These are phyloP conservation scores for Torulaspora quercuum DNA, from an alignment of 805 yeast species.

Conservation along the genomic window DNA sequence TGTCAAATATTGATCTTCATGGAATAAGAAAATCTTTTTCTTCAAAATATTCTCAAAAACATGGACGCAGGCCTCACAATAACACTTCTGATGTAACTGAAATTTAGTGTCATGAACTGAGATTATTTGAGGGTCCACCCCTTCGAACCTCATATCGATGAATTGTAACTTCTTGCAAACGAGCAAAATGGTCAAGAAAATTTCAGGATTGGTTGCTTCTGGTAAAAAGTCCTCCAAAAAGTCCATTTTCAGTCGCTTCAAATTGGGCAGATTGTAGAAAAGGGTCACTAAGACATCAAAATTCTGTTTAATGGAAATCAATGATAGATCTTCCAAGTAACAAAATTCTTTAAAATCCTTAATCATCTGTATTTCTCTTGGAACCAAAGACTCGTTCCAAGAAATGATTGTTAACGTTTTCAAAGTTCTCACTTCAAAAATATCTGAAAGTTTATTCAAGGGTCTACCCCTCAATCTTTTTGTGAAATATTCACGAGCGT, in stretches of 20 bases:
- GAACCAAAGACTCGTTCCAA: conserved; percentile 40
- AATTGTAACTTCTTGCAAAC: conserved; percentile 38
- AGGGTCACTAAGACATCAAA: conserved; percentile 36
- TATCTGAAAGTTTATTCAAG: conserved; percentile 33
- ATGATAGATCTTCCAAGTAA: conserved; percentile 39
- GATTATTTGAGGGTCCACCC: conserved; percentile 34
- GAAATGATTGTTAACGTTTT: conserved; percentile 42
- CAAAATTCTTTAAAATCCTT: conserved; percentile 39
- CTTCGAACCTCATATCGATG: conserved; percentile 40
- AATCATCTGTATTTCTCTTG: conserved; percentile 37
- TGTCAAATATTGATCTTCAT: conserved; percentile 29
- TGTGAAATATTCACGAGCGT: conserved; percentile 31
- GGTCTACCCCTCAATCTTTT: conserved; percentile 19
- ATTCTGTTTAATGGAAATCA: conserved; percentile 40
- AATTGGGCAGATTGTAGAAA: conserved; percentile 28
- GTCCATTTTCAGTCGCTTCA: conserved; percentile 42
- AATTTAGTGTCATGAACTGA: conserved; percentile 28
- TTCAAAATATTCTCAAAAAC: conserved; percentile 35
- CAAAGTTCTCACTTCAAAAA: conserved; percentile 38
- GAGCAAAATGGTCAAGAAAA: conserved; percentile 36
- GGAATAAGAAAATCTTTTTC: conserved; percentile 36
- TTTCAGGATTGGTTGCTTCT: conserved; percentile 35
- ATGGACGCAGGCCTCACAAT: conserved; percentile 30
- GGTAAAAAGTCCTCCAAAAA: conserved; percentile 37
- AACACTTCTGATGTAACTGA: conserved; percentile 33